phyloP scores from a whole-genome alignment of 75 land plant genomes.

The Picea glauca region DNA sequence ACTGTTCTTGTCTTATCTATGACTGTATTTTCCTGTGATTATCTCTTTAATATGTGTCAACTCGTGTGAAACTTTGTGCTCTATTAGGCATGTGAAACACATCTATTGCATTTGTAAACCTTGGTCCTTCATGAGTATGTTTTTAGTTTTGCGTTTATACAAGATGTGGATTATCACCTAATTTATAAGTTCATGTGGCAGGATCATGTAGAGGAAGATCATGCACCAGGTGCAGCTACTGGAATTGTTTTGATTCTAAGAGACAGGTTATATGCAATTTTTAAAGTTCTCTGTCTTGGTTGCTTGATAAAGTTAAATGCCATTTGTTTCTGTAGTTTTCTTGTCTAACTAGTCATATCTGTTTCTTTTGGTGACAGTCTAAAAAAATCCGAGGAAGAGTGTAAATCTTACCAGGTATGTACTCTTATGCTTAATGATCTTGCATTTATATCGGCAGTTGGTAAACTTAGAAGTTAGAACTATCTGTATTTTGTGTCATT shows the following conservation, averaged over 20 bases:
- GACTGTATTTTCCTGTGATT: background rate
- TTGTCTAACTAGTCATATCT: background rate
- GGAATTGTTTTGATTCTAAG: conserved; percentile 63
- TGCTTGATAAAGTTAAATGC: background rate
- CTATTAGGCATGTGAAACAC: background rate
- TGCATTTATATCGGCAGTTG: background rate
- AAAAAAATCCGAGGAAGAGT: conserved; percentile 40
- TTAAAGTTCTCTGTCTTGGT: background rate
- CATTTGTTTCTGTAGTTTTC: background rate
- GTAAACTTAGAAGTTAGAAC: too few relatives aligned
- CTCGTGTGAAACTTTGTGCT: background rate
- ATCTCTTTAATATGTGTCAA: background rate
- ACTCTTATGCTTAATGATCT: too few relatives aligned
- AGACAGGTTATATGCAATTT: conserved; percentile 36
- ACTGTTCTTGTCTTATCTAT: background rate
- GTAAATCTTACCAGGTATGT: conserved; percentile 52
- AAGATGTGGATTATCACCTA: background rate
- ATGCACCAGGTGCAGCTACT: conserved; percentile 66
- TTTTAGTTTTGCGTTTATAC: background rate
- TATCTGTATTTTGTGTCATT: background rate
- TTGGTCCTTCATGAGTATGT: background rate
- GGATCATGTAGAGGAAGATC: conserved; percentile 33
- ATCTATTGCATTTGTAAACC: background rate
- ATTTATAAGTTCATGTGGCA: background rate
- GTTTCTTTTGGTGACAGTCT: conserved; percentile 36